A percentile compares a stretch with the other conserved stretches of the same genome.
Conservation (phyloP, 352 stramenopile species). For the Pythium chondricola region DNA sequence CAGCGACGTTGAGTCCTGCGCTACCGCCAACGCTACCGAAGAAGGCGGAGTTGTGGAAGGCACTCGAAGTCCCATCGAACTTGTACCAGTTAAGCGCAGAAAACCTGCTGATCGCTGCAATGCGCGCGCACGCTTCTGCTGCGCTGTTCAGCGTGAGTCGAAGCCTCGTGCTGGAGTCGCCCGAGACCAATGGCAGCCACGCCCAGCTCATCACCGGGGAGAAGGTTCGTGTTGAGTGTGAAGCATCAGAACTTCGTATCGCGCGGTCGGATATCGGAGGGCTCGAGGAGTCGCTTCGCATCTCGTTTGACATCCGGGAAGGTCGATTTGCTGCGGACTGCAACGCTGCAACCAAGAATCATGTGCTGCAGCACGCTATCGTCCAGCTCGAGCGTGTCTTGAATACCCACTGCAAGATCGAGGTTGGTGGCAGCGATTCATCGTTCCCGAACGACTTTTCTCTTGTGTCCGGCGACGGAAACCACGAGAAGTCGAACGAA, state of each 20-base stretch:
- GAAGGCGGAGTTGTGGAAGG: constrained; percentile 42
- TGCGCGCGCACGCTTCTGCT: constrained; percentile 68
- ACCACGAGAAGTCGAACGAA: constrained; percentile 64
- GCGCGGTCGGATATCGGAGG: constrained; percentile 68
- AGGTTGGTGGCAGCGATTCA: constrained; percentile 40
- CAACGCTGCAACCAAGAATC: constrained; percentile 55
- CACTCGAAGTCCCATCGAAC: constrained; percentile 67
- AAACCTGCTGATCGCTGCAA: constrained; percentile 64
- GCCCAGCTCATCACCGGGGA: constrained; percentile 71
- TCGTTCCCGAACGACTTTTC: constrained; percentile 54
- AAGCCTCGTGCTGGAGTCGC: constrained; percentile 62
- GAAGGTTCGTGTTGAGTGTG: constrained; percentile 54
- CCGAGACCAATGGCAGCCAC: constrained; percentile 31
- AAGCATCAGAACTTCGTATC: constrained; percentile 54
- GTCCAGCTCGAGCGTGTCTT: constrained; percentile 65
- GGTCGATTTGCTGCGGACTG: constrained; percentile 64
- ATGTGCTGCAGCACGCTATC: constrained; percentile 40
- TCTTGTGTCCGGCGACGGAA: constrained; percentile 64
- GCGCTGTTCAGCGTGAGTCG: constrained; percentile 68
- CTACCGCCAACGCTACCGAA: constrained; percentile 57
- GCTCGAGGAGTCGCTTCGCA: constrained; percentile 64
- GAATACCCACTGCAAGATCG: constrained; percentile 77
- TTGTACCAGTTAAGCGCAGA: constrained; percentile 73
- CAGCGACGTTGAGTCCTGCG: constrained; percentile 52
- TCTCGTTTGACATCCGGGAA: constrained; percentile 79